Conservation (phyloP, 352 stramenopile species). For the Phytopythium kandeliae region DNA sequence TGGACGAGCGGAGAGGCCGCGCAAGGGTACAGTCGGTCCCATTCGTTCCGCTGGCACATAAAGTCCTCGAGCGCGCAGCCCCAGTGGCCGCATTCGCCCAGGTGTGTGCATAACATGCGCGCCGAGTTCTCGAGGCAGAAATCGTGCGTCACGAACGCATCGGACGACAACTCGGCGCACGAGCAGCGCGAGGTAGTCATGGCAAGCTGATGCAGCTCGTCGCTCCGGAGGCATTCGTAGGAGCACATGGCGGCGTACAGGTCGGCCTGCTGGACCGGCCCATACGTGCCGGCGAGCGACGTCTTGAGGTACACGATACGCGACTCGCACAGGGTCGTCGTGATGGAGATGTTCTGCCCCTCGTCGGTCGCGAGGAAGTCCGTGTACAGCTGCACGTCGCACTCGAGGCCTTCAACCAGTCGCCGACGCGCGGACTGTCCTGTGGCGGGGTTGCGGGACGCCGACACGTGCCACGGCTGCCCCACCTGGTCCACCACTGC, state of each 20-base stretch:
- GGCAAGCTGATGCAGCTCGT: constrained; percentile 68
- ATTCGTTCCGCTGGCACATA: constrained; percentile 89
- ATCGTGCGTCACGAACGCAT: constrained; percentile 59
- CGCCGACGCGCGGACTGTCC: constrained; percentile 5
- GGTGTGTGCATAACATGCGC: constrained; percentile 75
- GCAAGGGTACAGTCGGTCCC: constrained; percentile 67
- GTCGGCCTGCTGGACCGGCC: constrained; percentile 55
- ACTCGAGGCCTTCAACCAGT: constrained; percentile 29
- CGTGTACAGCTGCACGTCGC: constrained; percentile 47
- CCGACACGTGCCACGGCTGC: constrained; percentile 1
- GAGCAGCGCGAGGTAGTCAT: constrained; percentile 73
- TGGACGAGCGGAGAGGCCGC: constrained; percentile 6
- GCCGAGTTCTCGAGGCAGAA: constrained; percentile 81
- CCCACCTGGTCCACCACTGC: background rate
- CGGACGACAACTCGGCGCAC: constrained; percentile 76
- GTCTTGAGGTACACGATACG: constrained; percentile 71
- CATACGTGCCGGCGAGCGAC: constrained; percentile 44
- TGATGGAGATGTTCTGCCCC: constrained; percentile 65
- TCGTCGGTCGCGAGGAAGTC: constrained; percentile 48
- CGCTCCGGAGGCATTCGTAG: constrained; percentile 72
- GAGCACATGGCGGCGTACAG: constrained; percentile 84
- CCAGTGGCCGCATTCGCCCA: constrained; percentile 88
- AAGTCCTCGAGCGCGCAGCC: constrained; percentile 84
- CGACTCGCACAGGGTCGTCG: constrained; percentile 66
- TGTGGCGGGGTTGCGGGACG: background rate